Evolutionary conservation across 1,284 basidiomycete genomes (phyloP), one percentile per base, ranked within the genome.

Genomic region (Ceratobasidium sp.): DNA sequence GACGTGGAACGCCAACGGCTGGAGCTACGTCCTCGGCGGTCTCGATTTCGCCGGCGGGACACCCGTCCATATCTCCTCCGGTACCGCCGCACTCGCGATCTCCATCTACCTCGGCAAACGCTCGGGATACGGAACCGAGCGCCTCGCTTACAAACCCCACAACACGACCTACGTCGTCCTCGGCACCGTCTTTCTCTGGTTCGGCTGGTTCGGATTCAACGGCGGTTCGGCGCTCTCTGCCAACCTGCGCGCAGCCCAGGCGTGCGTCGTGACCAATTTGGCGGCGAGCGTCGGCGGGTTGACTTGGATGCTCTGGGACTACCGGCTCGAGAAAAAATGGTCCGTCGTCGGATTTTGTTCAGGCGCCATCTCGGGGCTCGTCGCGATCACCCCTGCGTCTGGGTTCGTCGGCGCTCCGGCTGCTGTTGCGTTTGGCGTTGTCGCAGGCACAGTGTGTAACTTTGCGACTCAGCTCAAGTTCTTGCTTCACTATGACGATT

Each of bases 221-320:
- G 96, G 96, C 58, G 95, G 95, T 53, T 93, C 91, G 18, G 95
- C 95, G 12, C 88, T 96, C 79, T 89, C 91, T 49, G 96, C 96
- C 81, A 97, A 97, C 87, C 87, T 98, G 72, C 91, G 96, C 78
- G 97, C 96, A 0, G 91, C 93, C 53, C 91, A 95, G 86, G 96
- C 97, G 23, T 95, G 94, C 86, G 94, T 97, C 80, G 95, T 97
- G 80, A 99, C 97, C 82, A 98, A 98, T 87, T 85, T 97, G 61
- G 92, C 95, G 0, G 95, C 95, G 1, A 91, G 91, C 77, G 92
- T 94, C 49, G 97, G 94, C 69, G 97, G 95, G 15, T 80, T 99
- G 79, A 97, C 96, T 13, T 99, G 97, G 97, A 96, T 98, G 95
- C 86, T 96, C 77, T 92, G 91, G 92, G 97, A 99, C 87, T 97